Evolutionary conservation across 129 eudicot species (phyloP), one percentile per base, ranked within the genome.

Genomic region (Pittosporum tobira): DNA sequence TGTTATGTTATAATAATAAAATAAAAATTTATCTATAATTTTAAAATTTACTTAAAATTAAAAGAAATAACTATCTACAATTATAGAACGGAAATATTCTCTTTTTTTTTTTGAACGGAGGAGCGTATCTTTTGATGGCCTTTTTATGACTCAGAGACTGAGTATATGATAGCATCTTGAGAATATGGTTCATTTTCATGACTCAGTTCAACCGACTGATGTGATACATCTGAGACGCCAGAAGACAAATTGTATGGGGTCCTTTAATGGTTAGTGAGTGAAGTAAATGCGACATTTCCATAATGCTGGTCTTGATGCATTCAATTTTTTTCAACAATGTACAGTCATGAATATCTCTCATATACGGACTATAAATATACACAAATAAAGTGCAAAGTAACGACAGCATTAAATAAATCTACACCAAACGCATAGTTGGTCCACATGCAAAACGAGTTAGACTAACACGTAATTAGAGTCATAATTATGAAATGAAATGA

Each of bases 301-400:
- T 16, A 14, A 26, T 28, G 7, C 25, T 30, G 45, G 44, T 22
- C 19, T 62, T n/a, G 21, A 62, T 62, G 67, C 67, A 63, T 63
- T 55, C 0, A 30, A 29, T 30, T 12, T 34, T 52, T n/a, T n/a
- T n/a, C n/a, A n/a, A 48, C 4, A n/a, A 48, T 21, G 56, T n/a
- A 25, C 1, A 9, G 21, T 0, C n/a, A 23, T 56, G 8, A 13
- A 26, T 18, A 15, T 27, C 18, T 34, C 12, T 34, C 38, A 6
- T 34, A 34, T 34, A 34, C 1, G 40, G 40, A 34, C 10, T 12
- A 34, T 6, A 34, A 7, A 34, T 34, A 9, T 6, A 2, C 40
- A 34, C 6, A 34, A n/a, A 34, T 34, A 34, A 34, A 34, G 0
- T 34, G 40, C 2, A 6, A 42, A 42, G 51, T 40, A 15, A 40